Percentiles rank a stretch among this genome's conserved stretches.
These are phyloP conservation scores for Amaranthus palmeri DNA, from an alignment of 148 eudicot genomes.

Conservation along the genomic window DNA sequence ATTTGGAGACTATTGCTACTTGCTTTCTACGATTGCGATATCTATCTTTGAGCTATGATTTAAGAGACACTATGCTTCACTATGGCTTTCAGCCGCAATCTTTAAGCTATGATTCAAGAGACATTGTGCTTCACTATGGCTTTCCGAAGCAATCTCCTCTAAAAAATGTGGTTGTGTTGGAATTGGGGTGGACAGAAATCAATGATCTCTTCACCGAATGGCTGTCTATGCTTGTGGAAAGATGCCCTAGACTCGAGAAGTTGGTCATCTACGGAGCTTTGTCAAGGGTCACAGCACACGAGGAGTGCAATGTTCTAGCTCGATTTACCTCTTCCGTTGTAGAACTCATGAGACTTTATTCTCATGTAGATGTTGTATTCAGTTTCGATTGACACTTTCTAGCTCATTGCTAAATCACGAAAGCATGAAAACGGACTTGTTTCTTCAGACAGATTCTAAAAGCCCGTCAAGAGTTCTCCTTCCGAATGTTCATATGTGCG, in stretches of 20 bases:
- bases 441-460: background rate
- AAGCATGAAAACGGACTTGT: background rate
- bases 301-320: constrained; percentile 69
- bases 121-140: constrained; percentile 52
- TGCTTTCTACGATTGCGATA: constrained; percentile 59
- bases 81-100: constrained; percentile 34
- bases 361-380: constrained; percentile 47
- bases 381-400: background rate
- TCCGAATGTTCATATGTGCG: background rate
- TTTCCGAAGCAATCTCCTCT: constrained; percentile 49
- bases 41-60: constrained; percentile 63
- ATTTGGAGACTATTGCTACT: constrained; percentile 58
- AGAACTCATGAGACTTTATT: constrained; percentile 62
- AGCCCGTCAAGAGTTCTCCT: background rate
- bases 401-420: background rate
- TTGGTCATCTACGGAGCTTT: constrained; percentile 65
- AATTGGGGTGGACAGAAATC: constrained; percentile 77
- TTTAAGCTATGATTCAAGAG: constrained; percentile 66
- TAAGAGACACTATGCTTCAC: constrained; percentile 55
- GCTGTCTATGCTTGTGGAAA: constrained; percentile 56
- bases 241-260: constrained; percentile 74
- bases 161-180: constrained; percentile 57
- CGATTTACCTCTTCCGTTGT: constrained; percentile 67
- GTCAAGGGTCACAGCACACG: constrained; percentile 72
- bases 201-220: constrained; percentile 57